Percentiles rank a stretch among this genome's conserved stretches.
These are phyloP conservation scores for Globisporangium apiculatum DNA, from an alignment of 352 stramenopile genomes.

Conservation along the genomic window DNA sequence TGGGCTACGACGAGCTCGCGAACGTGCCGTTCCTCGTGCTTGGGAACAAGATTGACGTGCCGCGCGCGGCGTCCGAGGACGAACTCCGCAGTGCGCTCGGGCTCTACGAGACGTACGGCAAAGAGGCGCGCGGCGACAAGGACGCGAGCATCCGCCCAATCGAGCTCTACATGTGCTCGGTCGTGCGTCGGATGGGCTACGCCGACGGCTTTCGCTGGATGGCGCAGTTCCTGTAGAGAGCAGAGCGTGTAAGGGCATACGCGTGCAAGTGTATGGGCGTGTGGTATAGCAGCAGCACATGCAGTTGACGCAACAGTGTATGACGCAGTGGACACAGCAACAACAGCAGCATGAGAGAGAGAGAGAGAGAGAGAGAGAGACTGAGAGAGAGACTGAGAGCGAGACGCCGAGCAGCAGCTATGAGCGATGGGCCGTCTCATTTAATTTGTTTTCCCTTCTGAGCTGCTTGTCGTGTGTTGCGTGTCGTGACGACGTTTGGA, in stretches of 20 bases:
- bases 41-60: constrained; percentile 99
- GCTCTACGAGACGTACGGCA: constrained; percentile 98
- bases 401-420: not conserved
- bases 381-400: not conserved
- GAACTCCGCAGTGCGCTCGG: constrained; percentile 95
- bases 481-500: too few relatives aligned
- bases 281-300: not conserved
- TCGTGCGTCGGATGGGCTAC: constrained; percentile 98
- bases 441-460: too few relatives aligned
- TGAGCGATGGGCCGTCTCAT: too few relatives aligned
- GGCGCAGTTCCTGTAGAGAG: constrained; percentile 83
- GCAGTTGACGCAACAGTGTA: not conserved
- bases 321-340: not conserved
- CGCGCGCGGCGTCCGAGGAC: constrained; percentile 95
- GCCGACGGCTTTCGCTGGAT: constrained; percentile 93
- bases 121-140: constrained; percentile 90
- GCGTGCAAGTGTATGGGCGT: not conserved
- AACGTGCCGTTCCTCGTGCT: constrained; percentile 99
- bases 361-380: not conserved
- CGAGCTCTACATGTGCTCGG: constrained; percentile 99
- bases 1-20: constrained; percentile 96
- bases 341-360: not conserved
- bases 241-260: constrained; percentile 1
- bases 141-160: constrained; percentile 92
- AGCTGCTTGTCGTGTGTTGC: too few relatives aligned